Base-by-base conservation (phyloP, 176 grass and related monocot genomes). In the Themeda triandra region DNA sequence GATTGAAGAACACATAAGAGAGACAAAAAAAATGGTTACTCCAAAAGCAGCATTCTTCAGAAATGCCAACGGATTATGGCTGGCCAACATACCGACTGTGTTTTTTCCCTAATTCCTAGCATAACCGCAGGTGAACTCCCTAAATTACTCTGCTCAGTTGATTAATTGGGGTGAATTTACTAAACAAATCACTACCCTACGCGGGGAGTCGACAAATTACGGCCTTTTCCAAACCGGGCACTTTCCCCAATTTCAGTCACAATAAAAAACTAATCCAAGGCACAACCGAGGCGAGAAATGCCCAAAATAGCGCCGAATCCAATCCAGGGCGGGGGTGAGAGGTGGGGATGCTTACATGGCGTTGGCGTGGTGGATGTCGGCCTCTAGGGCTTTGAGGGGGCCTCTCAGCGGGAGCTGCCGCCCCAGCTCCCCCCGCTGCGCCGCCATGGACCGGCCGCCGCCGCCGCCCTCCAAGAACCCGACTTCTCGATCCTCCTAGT, bases 341-440 rank as follows among this genome's bases (percentile, higher is more conserved):
- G 42, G 40, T 23, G 54, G 23, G 18, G 29, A 66, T 5, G 67
- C 59, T 84, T 86, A 95, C 93, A 95, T 87, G 84, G 90, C 87
- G 81, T 95, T 95, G 23, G 93, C 93, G 80, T 95, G 93, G 69
- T 95, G 90, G 66, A 95, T 92, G 63, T 95, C 93, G 12, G 90
- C 90, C 82, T 95, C 90, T 23, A 95, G 83, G 39, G 90, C 86
- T 67, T 95, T 95, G 66, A 95, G 86, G 79, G 93, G 87, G 12
- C 90, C 93, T 90, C 90, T 92, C 66, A 95, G 76, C 45, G 87
- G 89, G 32, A 92, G 69, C 27, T 75, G 83, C 83, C 85, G 89
- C 46, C 85, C 75, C 63, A 84, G 66, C 75, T 92, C 82, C 6
- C 82, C 69, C 75, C 87, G 74, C 39, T 59, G 65, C 62, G 75